phyloP scores from a whole-genome alignment of 345 rosid species.

The Ailanthus altissimus region DNA sequence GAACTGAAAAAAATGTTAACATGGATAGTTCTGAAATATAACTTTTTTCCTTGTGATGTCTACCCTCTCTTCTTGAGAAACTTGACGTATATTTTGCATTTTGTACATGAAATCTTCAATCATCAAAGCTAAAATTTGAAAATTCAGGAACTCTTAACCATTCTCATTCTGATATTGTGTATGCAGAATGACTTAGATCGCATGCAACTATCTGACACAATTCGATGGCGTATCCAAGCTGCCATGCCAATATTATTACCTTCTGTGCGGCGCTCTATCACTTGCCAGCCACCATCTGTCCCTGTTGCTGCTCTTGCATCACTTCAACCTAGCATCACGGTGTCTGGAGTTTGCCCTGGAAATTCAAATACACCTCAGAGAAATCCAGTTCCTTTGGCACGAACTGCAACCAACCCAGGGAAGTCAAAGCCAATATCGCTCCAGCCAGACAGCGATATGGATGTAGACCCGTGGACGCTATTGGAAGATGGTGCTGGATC shows the following conservation, averaged over 20 bases:
- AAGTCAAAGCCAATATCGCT: constrained; percentile 55
- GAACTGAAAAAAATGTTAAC: neutral
- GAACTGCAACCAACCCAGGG: constrained; percentile 44
- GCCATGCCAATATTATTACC: constrained; percentile 82
- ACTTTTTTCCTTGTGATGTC: neutral
- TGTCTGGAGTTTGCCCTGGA: constrained; percentile 44
- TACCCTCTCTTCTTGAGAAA: neutral
- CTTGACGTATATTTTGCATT: neutral
- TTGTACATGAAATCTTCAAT: constrained; percentile 2
- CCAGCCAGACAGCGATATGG: constrained; percentile 61
- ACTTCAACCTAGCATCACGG: constrained; percentile 54
- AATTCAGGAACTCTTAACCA: neutral
- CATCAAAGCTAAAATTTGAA: neutral
- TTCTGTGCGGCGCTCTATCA: constrained; percentile 53
- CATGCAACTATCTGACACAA: constrained; percentile 86
- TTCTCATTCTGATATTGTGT: constrained; percentile 1
- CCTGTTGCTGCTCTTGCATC: constrained; percentile 58
- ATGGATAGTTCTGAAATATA: neutral
- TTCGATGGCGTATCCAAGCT: constrained; percentile 92
- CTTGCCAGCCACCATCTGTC: constrained; percentile 78
- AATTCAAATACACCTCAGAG: constrained; percentile 42
- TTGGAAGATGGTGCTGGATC: constrained; percentile 91
- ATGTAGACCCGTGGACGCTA: constrained; percentile 93
- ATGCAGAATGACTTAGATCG: constrained; percentile 87
- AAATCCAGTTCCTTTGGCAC: constrained; percentile 42